These are phyloP conservation scores for Staphylotrichum longicolle DNA, from an alignment of 495 filamentous ascomycete genomes.

Conservation along the genomic window DNA sequence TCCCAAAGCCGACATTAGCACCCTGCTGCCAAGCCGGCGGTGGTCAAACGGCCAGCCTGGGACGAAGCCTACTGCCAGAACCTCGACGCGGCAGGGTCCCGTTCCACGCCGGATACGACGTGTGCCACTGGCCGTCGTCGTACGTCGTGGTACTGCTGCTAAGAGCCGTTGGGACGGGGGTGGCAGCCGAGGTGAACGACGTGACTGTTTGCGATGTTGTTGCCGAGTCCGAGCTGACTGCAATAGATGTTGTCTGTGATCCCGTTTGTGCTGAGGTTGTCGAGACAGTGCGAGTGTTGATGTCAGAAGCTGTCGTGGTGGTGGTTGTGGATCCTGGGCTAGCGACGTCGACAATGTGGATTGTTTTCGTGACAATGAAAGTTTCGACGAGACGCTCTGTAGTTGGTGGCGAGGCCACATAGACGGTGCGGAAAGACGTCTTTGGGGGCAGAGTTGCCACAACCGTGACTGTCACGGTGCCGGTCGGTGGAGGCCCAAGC, in stretches of 20 bases:
- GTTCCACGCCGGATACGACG: conserved; percentile 43
- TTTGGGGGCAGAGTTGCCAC: conserved; percentile 20
- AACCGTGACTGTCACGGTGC: conserved; percentile 25
- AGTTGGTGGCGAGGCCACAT: conserved; percentile 14
- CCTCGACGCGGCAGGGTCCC: conserved; percentile 27
- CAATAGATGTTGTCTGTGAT: too few species aligned
- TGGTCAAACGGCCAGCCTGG: neutral
- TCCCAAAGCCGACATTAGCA: neutral
- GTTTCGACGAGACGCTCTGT: conserved; percentile 19
- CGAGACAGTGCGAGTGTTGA: neutral
- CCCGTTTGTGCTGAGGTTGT: too few species aligned
- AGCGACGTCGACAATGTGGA: conserved; percentile 14
- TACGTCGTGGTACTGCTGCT: conserved; percentile 23
- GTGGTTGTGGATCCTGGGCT: neutral
- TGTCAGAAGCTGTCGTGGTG: neutral
- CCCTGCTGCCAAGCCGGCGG: too few species aligned
- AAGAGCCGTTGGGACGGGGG: conserved; percentile 10
- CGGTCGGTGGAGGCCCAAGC: neutral
- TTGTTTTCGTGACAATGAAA: conserved; percentile 24
- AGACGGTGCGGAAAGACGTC: conserved; percentile 19
- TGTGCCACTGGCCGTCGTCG: conserved; percentile 41
- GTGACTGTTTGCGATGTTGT: neutral
- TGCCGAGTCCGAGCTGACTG: neutral
- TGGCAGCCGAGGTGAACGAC: conserved; percentile 1
- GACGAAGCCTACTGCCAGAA: conserved; percentile 17